These are phyloP conservation scores for Mucor saturninus DNA, from an alignment of 371 early-diverging fungal genomes.

Conservation along the genomic window DNA sequence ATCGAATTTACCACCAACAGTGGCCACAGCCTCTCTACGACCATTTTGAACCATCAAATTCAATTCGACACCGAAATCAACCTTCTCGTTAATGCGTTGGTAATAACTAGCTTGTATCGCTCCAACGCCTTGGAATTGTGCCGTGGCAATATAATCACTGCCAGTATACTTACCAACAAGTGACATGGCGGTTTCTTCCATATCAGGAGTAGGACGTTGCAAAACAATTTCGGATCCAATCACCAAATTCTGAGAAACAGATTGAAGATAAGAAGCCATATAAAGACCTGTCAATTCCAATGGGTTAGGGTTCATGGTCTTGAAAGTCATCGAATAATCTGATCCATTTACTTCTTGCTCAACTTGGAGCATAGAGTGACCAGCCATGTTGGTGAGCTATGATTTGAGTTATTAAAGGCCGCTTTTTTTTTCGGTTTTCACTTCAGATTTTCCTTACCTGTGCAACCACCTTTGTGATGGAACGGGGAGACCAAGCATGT, in stretches of 20 bases:
- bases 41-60: constrained; percentile 80
- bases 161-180: constrained; percentile 78
- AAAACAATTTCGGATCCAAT: constrained; percentile 88
- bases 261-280: constrained; percentile 89
- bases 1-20: constrained; percentile 95
- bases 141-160: constrained; percentile 78
- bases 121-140: constrained; percentile 84
- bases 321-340: constrained; percentile 86
- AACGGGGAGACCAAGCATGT: constrained; percentile 48
- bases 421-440: not conserved
- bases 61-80: constrained; percentile 93
- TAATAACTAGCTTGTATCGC: constrained; percentile 88
- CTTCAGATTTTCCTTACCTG: constrained; percentile 56
- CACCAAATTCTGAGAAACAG: constrained; percentile 81
- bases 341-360: constrained; percentile 92
- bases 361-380: constrained; percentile 88
- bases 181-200: constrained; percentile 82
- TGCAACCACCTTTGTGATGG: constrained; percentile 78
- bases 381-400: constrained; percentile 69
- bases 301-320: constrained; percentile 94
- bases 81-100: constrained; percentile 90
- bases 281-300: constrained; percentile 91
- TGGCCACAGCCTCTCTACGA: constrained; percentile 89
- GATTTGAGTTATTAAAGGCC: not conserved
- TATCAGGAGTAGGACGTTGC: constrained; percentile 86